Evolutionary conservation across 2,329 filamentous ascomycete species (phyloP).

Genomic region (Penicillium decumbens): DNA sequence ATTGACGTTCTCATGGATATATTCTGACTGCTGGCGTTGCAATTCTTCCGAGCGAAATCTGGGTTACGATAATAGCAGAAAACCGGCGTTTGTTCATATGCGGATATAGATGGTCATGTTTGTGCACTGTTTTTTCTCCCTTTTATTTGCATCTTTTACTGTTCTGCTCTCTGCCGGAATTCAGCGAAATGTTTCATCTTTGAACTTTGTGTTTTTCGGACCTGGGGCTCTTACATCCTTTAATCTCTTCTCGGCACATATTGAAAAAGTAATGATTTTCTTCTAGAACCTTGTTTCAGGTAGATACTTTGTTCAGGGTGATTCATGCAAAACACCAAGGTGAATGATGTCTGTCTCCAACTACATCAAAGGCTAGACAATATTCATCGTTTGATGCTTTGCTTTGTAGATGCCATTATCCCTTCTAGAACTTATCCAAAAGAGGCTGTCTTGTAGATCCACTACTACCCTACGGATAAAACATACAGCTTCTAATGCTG

Average conservation of each 20-base stretch:
- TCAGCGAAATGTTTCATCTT: background rate
- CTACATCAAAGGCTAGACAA: background rate
- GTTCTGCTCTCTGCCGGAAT: background rate
- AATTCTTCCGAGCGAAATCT: constrained; percentile 16
- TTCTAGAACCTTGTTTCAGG: background rate
- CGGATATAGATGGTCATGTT: constrained; percentile 12
- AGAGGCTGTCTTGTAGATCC: too few relatives aligned
- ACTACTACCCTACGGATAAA: background rate
- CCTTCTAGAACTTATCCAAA: background rate
- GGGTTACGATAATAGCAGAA: constrained; percentile 30
- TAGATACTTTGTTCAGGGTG: background rate
- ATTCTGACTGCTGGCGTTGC: constrained; percentile 9
- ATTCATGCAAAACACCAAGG: background rate
- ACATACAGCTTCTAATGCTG: background rate
- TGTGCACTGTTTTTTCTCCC: constrained; percentile 3
- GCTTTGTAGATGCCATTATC: background rate
- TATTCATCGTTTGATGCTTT: background rate
- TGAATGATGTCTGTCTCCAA: background rate
- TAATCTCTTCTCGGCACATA: background rate
- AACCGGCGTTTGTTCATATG: constrained; percentile 22
- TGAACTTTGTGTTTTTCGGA: background rate
- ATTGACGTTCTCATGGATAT: constrained; percentile 20
- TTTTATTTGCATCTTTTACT: constrained; percentile 3
- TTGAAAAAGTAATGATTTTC: background rate
- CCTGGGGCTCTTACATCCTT: background rate